Conservation (phyloP, 441 rosid species). For the Jatropha podagrica region DNA sequence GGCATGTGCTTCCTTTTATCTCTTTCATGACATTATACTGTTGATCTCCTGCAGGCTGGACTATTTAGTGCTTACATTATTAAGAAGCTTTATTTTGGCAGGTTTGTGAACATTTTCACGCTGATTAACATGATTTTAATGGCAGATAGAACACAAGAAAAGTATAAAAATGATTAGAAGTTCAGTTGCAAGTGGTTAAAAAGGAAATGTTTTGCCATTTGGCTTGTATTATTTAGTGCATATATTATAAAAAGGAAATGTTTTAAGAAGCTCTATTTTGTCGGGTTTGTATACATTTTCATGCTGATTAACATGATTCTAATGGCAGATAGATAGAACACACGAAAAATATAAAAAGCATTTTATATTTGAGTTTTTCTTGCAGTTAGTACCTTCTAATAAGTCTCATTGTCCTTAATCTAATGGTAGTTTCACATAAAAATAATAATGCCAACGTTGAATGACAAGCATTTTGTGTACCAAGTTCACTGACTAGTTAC, state of each 20-base stretch:
- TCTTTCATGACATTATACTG: background rate
- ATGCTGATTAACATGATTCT: background rate
- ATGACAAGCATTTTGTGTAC: background rate
- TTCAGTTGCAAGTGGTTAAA: background rate
- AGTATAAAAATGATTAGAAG: background rate
- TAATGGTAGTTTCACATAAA: conserved; percentile 3
- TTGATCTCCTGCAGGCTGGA: conserved; percentile 60
- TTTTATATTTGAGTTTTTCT: background rate
- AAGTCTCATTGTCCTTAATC: background rate
- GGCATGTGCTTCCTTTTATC: conserved; percentile 7
- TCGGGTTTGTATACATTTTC: conserved; percentile 47
- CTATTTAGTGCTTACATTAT: conserved; percentile 79
- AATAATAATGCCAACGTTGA: background rate
- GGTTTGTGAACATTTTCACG: conserved; percentile 34
- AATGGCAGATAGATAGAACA: background rate
- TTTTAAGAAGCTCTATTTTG: conserved; percentile 74
- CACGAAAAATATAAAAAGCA: background rate
- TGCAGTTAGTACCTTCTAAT: background rate
- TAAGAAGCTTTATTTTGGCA: conserved; percentile 84
- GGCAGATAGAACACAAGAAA: background rate
- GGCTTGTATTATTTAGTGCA: background rate
- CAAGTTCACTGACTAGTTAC: background rate
- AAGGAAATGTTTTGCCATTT: background rate
- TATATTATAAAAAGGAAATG: background rate
- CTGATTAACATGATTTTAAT: background rate